Evolutionary conservation across 1,139 yeast species (phyloP).

Genomic region (Diutina siamensis): DNA sequence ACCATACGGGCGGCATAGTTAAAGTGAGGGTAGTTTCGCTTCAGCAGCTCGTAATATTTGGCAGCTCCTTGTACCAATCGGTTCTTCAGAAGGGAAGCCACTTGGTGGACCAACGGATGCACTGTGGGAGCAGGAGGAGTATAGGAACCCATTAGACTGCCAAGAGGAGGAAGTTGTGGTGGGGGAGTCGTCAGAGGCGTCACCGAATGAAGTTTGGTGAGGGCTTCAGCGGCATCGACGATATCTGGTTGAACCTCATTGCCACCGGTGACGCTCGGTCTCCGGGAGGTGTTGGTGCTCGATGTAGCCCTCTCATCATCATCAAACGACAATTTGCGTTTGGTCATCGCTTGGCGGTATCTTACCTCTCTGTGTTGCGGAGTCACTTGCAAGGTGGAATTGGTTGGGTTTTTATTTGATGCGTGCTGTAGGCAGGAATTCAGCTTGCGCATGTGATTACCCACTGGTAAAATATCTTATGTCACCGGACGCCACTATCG

Average conservation of each 20-base stretch:
- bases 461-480: not conserved
- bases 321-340: conserved; percentile 3
- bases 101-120: conserved; percentile 35
- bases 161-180: not conserved
- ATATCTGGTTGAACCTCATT: not conserved
- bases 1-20: conserved; percentile 58
- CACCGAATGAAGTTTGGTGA: conserved; percentile 4
- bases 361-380: not conserved
- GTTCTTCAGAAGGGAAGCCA: conserved; percentile 31
- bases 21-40: conserved; percentile 43
- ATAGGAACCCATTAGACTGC: not conserved
- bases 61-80: conserved; percentile 49
- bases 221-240: conserved; percentile 5
- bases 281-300: not conserved
- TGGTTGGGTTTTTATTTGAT: conserved; percentile 4
- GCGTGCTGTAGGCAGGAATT: not conserved
- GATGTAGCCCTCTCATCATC: not conserved
- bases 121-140: not conserved
- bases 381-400: not conserved
- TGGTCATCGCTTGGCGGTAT: not conserved
- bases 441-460: conserved; percentile 3
- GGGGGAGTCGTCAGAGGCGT: conserved; percentile 4
- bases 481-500: not conserved
- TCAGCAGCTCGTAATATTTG: conserved; percentile 45
- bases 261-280: not conserved